Evolutionary conservation across 768 basidiomycete species (phyloP), one percentile per base, ranked within the genome.

Genomic region (Strobilomyces dryophilus): DNA sequence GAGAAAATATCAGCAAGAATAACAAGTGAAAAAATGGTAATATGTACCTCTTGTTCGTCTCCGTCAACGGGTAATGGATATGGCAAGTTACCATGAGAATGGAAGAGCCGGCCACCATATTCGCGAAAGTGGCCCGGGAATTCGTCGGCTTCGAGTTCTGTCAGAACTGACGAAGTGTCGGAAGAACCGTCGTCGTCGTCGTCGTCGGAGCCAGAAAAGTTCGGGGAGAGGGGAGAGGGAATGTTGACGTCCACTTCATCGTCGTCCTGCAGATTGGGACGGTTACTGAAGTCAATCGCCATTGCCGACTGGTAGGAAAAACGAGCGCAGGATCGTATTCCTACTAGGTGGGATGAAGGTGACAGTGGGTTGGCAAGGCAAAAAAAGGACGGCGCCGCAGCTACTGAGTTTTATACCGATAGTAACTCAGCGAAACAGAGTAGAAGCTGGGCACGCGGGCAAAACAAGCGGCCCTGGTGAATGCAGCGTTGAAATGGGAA

Each of bases 41-140:
- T 29, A 71, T 78, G 34, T 65, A 90, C 89, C 67, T 78, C 70
- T 64, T 85, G 84, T 67, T 92, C 89, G 6, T 73, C 73, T 17
- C 78, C 75, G 66, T 92, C 89, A 5, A 83, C 83, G 41, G 89
- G 89, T 45, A 92, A 71, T 12, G 83, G 83, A 65, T 91, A 92
- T 45, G 83, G 83, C 42, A 80, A 77, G 57, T 61, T 70, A 68
- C 73, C 71, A 73, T 81, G 79, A 61, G 84, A 84, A 73, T 83
- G 83, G 70, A 83, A 90, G 66, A 88, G 80, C 35, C 85, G 77
- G 31, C 76, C 81, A 58, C 76, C 73, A 8, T 74, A 71, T 57
- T 88, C 83, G 31, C 60, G 59, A 58, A 89, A 90, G 70, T 82
- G 83, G 12, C 40, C 47, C 0, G 83, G 80, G 58, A 86, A 83